phyloP scores from a whole-genome alignment of 371 early-diverging fungal genomes.

The Saksenaea oblongispora region DNA sequence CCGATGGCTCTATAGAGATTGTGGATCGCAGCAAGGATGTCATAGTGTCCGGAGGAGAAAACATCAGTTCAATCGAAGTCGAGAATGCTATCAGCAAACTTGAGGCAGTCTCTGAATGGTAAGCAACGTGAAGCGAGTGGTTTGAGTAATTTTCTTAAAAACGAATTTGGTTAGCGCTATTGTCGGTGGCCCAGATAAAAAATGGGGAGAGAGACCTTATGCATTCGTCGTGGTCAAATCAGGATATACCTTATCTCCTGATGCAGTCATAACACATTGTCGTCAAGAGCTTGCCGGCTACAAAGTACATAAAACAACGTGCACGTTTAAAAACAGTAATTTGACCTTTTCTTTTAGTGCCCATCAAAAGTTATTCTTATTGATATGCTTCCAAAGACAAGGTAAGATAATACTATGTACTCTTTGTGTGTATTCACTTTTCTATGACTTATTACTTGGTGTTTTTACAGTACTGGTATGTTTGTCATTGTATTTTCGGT shows the following conservation, averaged over 20 bases:
- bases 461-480: slow-evolving; percentile 30
- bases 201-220: slow-evolving; percentile 62
- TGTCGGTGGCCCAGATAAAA: slow-evolving; percentile 45
- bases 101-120: slow-evolving; percentile 48
- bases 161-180: slow-evolving; percentile 39
- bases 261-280: slow-evolving; percentile 31
- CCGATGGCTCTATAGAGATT: slow-evolving; percentile 57
- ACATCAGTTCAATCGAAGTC: slow-evolving; percentile 57
- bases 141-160: too few species aligned
- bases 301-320: slow-evolving; percentile 11
- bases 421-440: neutral
- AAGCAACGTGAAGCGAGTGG: too few species aligned
- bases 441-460: neutral
- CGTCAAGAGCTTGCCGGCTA: slow-evolving; percentile 29
- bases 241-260: slow-evolving; percentile 20
- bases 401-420: neutral
- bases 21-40: slow-evolving; percentile 59
- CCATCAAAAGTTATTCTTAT: slow-evolving; percentile 31
- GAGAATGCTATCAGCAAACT: slow-evolving; percentile 48
- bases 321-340: neutral
- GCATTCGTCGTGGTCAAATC: slow-evolving; percentile 52
- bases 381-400: slow-evolving; percentile 34
- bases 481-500: neutral
- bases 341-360: slow-evolving; percentile 18
- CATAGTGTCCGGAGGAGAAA: slow-evolving; percentile 62